A percentile compares a stretch with the other conserved stretches of the same genome.
Evolutionary conservation across 2,329 filamentous ascomycete genomes (phyloP).

Genomic region (Colletotrichum navitas): DNA sequence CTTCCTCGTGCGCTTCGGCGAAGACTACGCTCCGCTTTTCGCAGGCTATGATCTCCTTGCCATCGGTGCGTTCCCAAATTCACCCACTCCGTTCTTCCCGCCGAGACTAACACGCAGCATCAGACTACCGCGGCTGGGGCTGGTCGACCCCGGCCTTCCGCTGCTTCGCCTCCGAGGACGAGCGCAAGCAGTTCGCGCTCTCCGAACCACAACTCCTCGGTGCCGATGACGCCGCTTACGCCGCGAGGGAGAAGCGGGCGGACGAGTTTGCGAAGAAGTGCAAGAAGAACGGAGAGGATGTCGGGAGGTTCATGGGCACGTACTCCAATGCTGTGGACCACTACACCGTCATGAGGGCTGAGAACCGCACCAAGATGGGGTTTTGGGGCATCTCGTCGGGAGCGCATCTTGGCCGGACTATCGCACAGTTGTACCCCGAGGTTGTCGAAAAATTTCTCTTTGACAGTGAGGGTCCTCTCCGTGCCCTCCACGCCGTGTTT

Average conservation of each 20-base stretch:
- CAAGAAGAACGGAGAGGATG: conserved; percentile 21
- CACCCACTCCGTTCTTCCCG: too few species aligned
- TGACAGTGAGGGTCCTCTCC: conserved; percentile 3
- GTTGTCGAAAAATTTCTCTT: conserved; percentile 26
- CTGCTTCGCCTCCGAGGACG: conserved; percentile 29
- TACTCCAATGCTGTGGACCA: conserved; percentile 30
- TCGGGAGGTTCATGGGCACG: conserved; percentile 28
- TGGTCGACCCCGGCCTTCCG: conserved; percentile 23
- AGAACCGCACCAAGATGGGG: conserved; percentile 29
- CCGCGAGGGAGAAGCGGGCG: conserved; percentile 12
- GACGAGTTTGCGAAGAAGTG: conserved; percentile 22
- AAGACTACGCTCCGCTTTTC: conserved; percentile 19
- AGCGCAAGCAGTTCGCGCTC: conserved; percentile 18
- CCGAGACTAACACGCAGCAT: neutral
- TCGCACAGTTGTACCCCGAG: conserved; percentile 23
- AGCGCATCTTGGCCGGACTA: conserved; percentile 12
- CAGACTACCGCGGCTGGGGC: conserved; percentile 24
- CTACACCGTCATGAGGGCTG: conserved; percentile 27
- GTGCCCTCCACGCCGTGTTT: too few species aligned
- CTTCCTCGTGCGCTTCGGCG: conserved; percentile 26
- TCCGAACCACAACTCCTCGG: conserved; percentile 15
- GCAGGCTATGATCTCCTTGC: conserved; percentile 24
- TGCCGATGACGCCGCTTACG: conserved; percentile 8
- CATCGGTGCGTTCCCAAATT: conserved; percentile 8
- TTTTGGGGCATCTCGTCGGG: conserved; percentile 27